Base-by-base conservation (phyloP, 2,329 filamentous ascomycete species). In the Botrytis sinoallii region DNA sequence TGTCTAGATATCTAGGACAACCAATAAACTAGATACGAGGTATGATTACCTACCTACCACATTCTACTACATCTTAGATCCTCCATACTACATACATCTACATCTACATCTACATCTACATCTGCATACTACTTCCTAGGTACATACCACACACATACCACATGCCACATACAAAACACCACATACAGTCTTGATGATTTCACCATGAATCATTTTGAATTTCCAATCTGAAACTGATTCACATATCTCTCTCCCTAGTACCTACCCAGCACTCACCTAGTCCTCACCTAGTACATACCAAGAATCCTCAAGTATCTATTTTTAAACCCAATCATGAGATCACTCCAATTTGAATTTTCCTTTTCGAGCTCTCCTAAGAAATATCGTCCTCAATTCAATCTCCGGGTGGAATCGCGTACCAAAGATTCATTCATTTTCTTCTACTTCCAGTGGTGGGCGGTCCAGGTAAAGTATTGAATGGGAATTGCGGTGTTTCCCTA, bases 191-290 rank as follows among this genome's bases (percentile, higher is more conserved):
- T 38, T 29, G 42, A 38, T 40, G 44, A 61, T 61, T 59, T 61
- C 25, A 38, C 12, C 8, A 38, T 60, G n/a, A 63, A 65, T 64
- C 63, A 63, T 29, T 64, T 46, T 64, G 69, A 70, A 42, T 55
- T 55, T 70, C 67, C 48, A 59, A 64, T 55, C 52, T 63, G 60
- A 46, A 48, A 46, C 63, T 65, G 63, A 35, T 48, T 65, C 63
- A 65, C 32, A 65, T 9, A 20, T 12, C 5, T 7, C 1, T 25
- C 25, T 52, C 48, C 48, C 48, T 52, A 52, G 48, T n/a, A 6
- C 22, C 48, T 25, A 0, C 48, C 25, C 4, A 25, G 22, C 10
- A 5, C 48, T 52, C 48, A 52, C 25, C 22, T 52, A 25, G 25
- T 25, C 25, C 25, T 48, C 46, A 48, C 20, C 46, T 48, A 25